Evolutionary conservation across 2,329 filamentous ascomycete genomes (phyloP).

Genomic region (Microdochium paspali): DNA sequence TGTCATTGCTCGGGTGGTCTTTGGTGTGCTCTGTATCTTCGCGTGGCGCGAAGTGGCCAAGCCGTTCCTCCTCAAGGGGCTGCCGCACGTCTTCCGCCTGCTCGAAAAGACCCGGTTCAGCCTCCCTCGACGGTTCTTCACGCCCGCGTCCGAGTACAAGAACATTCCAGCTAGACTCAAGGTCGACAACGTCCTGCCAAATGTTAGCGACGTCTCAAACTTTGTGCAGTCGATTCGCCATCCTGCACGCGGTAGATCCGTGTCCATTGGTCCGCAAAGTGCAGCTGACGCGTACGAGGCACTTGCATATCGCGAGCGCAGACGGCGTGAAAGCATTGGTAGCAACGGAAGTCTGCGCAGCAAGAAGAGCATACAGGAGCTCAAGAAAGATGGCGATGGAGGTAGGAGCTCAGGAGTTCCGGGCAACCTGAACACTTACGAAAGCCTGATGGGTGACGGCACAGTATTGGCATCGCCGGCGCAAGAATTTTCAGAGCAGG

Average conservation of each 20-base stretch:
- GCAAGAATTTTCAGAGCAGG: slow-evolving; percentile 23
- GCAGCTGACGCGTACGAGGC: slow-evolving; percentile 95
- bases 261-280: slow-evolving; percentile 90
- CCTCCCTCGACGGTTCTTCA: slow-evolving; percentile 84
- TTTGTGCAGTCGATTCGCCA: slow-evolving; percentile 76
- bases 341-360: slow-evolving; percentile 38
- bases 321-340: slow-evolving; percentile 43
- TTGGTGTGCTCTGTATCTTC: slow-evolving; percentile 79
- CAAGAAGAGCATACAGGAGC: slow-evolving; percentile 31
- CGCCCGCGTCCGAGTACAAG: slow-evolving; percentile 82
- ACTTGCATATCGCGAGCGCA: slow-evolving; percentile 73
- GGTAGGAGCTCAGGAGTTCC: slow-evolving; percentile 16
- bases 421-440: slow-evolving; percentile 49
- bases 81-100: slow-evolving; percentile 82
- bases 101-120: slow-evolving; percentile 72
- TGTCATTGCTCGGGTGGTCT: slow-evolving; percentile 57
- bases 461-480: slow-evolving; percentile 25
- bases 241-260: slow-evolving; percentile 65
- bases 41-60: slow-evolving; percentile 88
- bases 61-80: slow-evolving; percentile 61
- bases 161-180: slow-evolving; percentile 64
- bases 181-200: slow-evolving; percentile 79
- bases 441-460: slow-evolving; percentile 66
- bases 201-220: slow-evolving; percentile 76
- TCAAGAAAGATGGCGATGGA: slow-evolving; percentile 21